Evolutionary conservation across 176 grass and related monocot species (phyloP).

Genomic region (Areca catechu): DNA sequence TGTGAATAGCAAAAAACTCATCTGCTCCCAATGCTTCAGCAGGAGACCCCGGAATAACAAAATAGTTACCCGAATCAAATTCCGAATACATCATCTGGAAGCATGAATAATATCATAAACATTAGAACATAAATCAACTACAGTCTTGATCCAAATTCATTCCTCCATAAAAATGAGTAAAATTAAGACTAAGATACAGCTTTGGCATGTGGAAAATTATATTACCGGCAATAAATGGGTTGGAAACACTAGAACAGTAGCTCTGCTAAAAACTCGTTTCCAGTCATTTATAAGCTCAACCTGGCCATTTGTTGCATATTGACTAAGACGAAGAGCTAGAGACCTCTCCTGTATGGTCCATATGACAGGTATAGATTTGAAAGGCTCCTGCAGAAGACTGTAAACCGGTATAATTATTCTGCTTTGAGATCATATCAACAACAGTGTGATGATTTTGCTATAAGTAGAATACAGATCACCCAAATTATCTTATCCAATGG

Average conservation of each 20-base stretch:
- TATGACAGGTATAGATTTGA: conserved; percentile 93
- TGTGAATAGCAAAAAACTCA: conserved; percentile 19
- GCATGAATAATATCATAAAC: neutral
- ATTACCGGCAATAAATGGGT: conserved; percentile 86
- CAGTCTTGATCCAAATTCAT: too few relatives aligned
- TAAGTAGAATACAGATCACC: too few relatives aligned
- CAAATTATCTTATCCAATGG: too few relatives aligned
- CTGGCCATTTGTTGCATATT: conserved; percentile 57
- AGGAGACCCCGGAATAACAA: conserved; percentile 79
- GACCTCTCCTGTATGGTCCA: conserved; percentile 87
- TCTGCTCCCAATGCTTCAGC: conserved; percentile 58
- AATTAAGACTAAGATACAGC: too few relatives aligned
- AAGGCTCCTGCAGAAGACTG: conserved; percentile 96
- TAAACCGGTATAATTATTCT: conserved; percentile 20
- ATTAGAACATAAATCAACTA: too few relatives aligned
- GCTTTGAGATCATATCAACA: too few relatives aligned
- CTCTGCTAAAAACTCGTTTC: conserved; percentile 72
- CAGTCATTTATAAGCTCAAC: conserved; percentile 63
- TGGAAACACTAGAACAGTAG: conserved; percentile 80
- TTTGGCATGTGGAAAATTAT: conserved; percentile 8
- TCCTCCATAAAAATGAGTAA: too few relatives aligned
- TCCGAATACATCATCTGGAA: conserved; percentile 90
- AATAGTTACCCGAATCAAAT: conserved; percentile 95
- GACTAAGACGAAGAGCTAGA: conserved; percentile 41
- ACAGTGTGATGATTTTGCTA: too few relatives aligned